Evolutionary conservation across 176 grass and related monocot species (phyloP), one percentile per base, ranked within the genome.

Genomic region (Luzula sylvatica): DNA sequence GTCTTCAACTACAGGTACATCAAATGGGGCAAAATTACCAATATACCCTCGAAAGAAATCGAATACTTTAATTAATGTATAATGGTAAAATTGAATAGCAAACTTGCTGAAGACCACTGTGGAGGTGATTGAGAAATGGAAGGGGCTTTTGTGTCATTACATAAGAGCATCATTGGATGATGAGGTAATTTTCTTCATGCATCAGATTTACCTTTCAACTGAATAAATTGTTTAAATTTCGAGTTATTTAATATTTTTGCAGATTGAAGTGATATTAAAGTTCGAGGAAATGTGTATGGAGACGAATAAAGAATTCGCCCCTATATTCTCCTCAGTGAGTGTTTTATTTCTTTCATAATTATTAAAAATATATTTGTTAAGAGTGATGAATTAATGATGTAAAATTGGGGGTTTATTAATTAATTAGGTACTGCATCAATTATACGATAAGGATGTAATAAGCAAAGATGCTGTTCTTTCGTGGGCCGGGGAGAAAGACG

Each of bases 241-340:
- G 18, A 26, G 47, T 67, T 46, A 46, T 3, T 52, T 4, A 46
- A 40, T 61, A 15, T 35, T 72, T 54, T 46, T 81, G 23, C 51
- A 98, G 92, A 80, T 98, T 62, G 92, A 98, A 79, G 83, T 87
- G 57, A 61, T 98, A 46, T 27, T 98, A 72, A 98, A 98, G 71
- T 98, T 98, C 32, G 92, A 98, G 65, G 85, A 98, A 55, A 98
- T 98, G 75, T 98, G 85, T 58, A 62, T 77, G 77, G 92, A 98
- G 58, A 80, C 53, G 11, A 48, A 71, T 22, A 83, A 72, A 69
- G 81, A 98, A 65, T 87, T 98, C 59, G 42, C 81, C 68, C 53
- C 68, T 29, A 20, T 80, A 7, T 98, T 90, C 63, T 48, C 81
- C 20, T 47, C 40, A 61, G 92, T 98, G 49, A 38, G 8, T 68